Base-by-base conservation (phyloP, 148 eudicot genomes). In the Pharnaceum exiguum region DNA sequence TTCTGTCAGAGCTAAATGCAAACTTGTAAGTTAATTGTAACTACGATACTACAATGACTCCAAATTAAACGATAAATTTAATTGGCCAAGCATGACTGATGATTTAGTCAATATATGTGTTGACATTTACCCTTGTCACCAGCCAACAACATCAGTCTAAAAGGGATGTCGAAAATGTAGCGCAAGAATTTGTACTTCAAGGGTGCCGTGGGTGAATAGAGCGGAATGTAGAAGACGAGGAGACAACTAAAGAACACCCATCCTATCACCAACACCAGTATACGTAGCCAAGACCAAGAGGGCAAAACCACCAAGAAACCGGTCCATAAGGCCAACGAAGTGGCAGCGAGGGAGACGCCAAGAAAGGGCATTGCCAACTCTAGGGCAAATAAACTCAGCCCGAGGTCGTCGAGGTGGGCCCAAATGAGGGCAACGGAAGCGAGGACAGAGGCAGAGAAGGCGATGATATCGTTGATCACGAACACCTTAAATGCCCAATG, bases 381-480 rank as follows among this genome's bases (percentile, higher is more conserved):
- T 0, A 71, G 39, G 2, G 69, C 47, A 39, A 64, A 7, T 19
- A 64, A 16, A 2, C 51, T 31, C 5, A 71, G 51, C 43, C 58
- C 44, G 0, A 51, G 33, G 23, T 71, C 75, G 10, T 64, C 70
- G 0, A 71, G 64, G 8, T 71, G 75, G 2, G 75, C 75, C 69
- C 69, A 63, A 8, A 71, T 64, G 40, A 71, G 75, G 21, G 35
- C 28, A 11, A 71, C 65, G 0, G 17, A 22, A 0, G 64, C 45
- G 0, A 71, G 55, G 7, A 63, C 45, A 28, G 70, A 18, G 30
- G 18, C 51, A 36, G 26, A 55, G 53, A 72, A 31, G 24, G 76
- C 67, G 1, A 66, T 40, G 2, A 63, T 54, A 38, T 66, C 40
- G 26, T 32, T 24, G 19, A 66, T 33, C 21, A 60, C 51, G 22